Evolutionary conservation across 2,329 filamentous ascomycete species (phyloP), one percentile per base, ranked within the genome.

Genomic region (Colletotrichum costaricense): DNA sequence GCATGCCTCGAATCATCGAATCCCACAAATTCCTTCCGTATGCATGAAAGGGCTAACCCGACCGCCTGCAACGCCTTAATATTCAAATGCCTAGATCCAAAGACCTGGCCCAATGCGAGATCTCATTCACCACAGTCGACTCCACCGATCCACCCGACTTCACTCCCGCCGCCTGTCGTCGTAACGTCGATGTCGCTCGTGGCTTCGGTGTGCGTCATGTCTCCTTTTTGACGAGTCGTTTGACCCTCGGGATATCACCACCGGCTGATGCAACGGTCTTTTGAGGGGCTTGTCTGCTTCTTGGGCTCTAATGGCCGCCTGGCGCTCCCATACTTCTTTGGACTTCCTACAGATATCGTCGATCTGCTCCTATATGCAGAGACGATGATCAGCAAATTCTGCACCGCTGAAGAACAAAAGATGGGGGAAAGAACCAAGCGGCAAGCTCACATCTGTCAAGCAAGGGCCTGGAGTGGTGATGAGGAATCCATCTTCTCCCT

Each of bases 401-500:
- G 69, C 59, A 67, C 54, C 67, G 69, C 71, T 76, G 38, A 26
- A 35, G 57, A 30, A 30, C 33, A 12, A 38, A 76, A 33, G 22
- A 42, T 55, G 22, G 19, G 46, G 8, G 38, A 1, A 30, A 66
- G 24, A 22, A 59, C 46, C n/a, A 49, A 35, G 49, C 38, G 64
- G 69, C 26, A 58, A 56, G 78, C 88, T 86, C 81, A 91, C 89
- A 83, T 91, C 89, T 76, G 88, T 89, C 76, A 91, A 80, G 78
- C 88, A 91, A 67, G 86, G 83, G 42, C 89, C 89, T 8, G 88
- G 87, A 2, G 88, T 90, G 35, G 86, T 87, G 77, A 91, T 90
- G 72, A 91, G 84, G 76, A 88, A 91, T 2, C 89, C 89, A 79
- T 91, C 89, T 81, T 91, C 88, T 76, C 89, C 89, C 89, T 90